Evolutionary conservation across 2,329 filamentous ascomycete genomes (phyloP).

Genomic region (Paecilomyces variotii): DNA sequence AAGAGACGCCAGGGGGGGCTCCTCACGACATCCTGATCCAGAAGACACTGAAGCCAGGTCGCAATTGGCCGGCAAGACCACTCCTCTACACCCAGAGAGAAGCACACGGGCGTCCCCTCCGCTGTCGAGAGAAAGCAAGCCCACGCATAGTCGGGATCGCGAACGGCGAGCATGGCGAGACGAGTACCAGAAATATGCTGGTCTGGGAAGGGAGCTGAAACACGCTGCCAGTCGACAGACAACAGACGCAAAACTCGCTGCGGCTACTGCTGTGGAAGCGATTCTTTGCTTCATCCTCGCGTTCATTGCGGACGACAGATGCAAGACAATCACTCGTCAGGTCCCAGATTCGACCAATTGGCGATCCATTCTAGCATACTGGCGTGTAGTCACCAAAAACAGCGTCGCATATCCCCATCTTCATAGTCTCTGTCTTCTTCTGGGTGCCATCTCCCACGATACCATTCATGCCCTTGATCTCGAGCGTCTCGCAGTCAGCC

Average conservation of each 20-base stretch:
- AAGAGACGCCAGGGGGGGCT: conserved; percentile 31
- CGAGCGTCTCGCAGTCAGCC: conserved; percentile 34
- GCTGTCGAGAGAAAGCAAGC: conserved; percentile 13
- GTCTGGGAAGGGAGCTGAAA: conserved; percentile 39
- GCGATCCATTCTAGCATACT: conserved; percentile 41
- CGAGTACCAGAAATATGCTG: conserved; percentile 34
- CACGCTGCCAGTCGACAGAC: conserved; percentile 34
- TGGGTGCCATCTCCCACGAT: conserved; percentile 41
- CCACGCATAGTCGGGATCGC: conserved; percentile 18
- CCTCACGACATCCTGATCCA: conserved; percentile 33
- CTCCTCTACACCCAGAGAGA: conserved; percentile 16
- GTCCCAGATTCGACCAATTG: conserved; percentile 35
- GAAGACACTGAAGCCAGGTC: conserved; percentile 33
- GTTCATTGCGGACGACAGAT: conserved; percentile 36
- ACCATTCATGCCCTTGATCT: conserved; percentile 38
- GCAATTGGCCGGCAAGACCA: conserved; percentile 24
- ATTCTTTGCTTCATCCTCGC: conserved; percentile 42
- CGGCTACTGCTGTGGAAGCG: conserved; percentile 35
- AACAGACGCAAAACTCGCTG: conserved; percentile 30
- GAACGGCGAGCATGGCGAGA: conserved; percentile 37
- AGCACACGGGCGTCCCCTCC: conserved; percentile 20
- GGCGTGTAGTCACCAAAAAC: conserved; percentile 36
- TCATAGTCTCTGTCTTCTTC: conserved; percentile 35
- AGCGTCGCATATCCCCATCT: conserved; percentile 33
- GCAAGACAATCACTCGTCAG: conserved; percentile 28